These are phyloP conservation scores for Penicillium malachiteum DNA, from an alignment of 495 filamentous ascomycete species.

Conservation along the genomic window DNA sequence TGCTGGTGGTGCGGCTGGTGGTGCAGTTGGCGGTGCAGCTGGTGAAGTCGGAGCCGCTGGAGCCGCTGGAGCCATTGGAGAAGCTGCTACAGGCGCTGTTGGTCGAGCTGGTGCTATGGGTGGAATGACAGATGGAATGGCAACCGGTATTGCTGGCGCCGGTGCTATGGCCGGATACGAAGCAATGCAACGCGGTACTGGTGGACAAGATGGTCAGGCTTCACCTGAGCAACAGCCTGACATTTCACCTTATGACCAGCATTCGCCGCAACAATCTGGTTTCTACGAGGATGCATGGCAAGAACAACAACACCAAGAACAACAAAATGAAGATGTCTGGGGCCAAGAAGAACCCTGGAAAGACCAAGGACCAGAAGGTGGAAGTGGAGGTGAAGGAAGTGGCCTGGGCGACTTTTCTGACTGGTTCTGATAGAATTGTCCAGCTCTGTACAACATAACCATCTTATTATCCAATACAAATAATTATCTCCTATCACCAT, in stretches of 20 bases:
- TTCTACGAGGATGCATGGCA: slow-evolving; percentile 32
- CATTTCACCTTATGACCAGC: slow-evolving; percentile 8
- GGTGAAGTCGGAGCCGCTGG: slow-evolving; percentile 37
- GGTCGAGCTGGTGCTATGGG: slow-evolving; percentile 30
- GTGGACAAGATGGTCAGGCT: slow-evolving; percentile 16
- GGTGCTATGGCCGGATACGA: slow-evolving; percentile 62
- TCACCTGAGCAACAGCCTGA: background rate
- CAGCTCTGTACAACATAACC: slow-evolving; percentile 15
- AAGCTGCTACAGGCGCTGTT: slow-evolving; percentile 34
- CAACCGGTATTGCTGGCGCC: slow-evolving; percentile 32
- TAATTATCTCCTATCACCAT: background rate
- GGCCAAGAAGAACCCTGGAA: slow-evolving; percentile 39
- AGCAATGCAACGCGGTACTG: slow-evolving; percentile 56
- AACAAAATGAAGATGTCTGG: slow-evolving; percentile 11
- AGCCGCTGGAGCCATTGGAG: slow-evolving; percentile 37
- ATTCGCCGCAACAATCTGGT: slow-evolving; percentile 22
- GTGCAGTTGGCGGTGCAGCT: slow-evolving; percentile 39
- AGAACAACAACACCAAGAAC: slow-evolving; percentile 17
- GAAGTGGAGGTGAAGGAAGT: slow-evolving; percentile 32
- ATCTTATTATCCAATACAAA: background rate
- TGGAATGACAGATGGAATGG: slow-evolving; percentile 39
- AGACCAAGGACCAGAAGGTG: slow-evolving; percentile 26
- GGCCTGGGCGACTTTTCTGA: slow-evolving; percentile 43
- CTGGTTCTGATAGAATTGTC: slow-evolving; percentile 26
- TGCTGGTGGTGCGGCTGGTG: slow-evolving; percentile 39